Conservation (phyloP, 345 rosid species). For the Melaleuca alternifolia region DNA sequence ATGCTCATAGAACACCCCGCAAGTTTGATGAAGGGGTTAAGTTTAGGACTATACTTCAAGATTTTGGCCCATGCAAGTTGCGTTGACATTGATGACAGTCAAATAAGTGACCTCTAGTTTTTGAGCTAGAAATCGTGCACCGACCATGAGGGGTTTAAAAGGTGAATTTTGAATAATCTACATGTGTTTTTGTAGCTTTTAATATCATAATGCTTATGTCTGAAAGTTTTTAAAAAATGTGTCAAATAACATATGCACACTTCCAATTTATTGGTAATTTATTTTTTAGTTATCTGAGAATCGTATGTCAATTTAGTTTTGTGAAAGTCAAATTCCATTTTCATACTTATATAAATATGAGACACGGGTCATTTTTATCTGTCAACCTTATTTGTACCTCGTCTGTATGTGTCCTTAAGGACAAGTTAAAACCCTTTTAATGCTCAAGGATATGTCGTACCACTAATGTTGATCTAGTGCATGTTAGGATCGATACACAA, state of each 20-base stretch:
- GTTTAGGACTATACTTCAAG: background rate
- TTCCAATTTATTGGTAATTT: background rate
- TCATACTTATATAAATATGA: background rate
- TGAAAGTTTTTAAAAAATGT: background rate
- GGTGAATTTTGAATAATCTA: background rate
- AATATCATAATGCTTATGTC: background rate
- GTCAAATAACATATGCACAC: background rate
- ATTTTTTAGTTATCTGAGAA: background rate
- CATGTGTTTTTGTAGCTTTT: background rate
- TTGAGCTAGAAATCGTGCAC: background rate
- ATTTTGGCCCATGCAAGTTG: background rate
- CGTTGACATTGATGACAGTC: background rate
- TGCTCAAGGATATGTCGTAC: background rate
- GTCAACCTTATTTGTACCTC: background rate
- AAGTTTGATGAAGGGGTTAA: background rate
- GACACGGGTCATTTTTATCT: background rate
- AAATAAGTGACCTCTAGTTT: background rate
- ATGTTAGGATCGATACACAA: too few species aligned
- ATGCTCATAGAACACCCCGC: background rate
- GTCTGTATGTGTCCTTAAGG: background rate
- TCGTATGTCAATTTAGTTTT: background rate
- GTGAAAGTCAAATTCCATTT: background rate
- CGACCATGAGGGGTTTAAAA: background rate
- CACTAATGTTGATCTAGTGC: background rate
- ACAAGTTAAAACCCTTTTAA: background rate